Percentiles rank a stretch among this genome's conserved stretches.
phyloP scores from a whole-genome alignment of 129 eudicot species.

The Centaurea solstitialis region DNA sequence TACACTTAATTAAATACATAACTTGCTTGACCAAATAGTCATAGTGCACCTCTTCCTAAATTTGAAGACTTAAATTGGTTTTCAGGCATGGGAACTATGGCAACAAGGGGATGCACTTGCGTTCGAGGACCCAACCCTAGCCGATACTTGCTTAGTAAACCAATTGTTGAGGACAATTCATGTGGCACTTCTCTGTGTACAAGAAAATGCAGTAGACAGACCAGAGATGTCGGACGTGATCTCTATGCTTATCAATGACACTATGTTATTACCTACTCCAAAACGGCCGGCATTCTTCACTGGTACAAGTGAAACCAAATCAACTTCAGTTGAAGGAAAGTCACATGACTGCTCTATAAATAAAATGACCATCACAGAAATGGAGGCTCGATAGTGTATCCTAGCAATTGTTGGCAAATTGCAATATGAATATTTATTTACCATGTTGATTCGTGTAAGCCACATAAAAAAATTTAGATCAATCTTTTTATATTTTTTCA shows the following conservation, averaged over 20 bases:
- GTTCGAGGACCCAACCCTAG: not conserved
- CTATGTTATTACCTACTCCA: conserved; percentile 21
- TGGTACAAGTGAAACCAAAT: conserved; percentile 7
- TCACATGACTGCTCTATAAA: conserved; percentile 10
- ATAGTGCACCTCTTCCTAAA: not conserved
- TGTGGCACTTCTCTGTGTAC: not conserved
- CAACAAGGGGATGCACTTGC: not conserved
- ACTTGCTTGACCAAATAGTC: no score
- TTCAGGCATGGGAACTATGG: conserved; percentile 17
- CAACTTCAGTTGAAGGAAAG: conserved; percentile 2
- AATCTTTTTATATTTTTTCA: no score
- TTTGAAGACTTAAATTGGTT: no score
- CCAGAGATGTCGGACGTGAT: conserved; percentile 27
- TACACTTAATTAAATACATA: not conserved
- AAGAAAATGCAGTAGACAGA: not conserved
- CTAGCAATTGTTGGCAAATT: no score
- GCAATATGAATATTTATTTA: no score
- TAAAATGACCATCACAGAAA: conserved; percentile 25
- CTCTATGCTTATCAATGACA: conserved; percentile 33
- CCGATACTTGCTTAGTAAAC: not conserved
- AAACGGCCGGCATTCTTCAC: conserved; percentile 30
- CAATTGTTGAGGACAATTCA: not conserved
- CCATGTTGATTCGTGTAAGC: no score
- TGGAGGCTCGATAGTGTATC: conserved; percentile 27
- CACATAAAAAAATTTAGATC: no score